phyloP scores from a whole-genome alignment of 1,284 basidiomycete genomes.

The Calocybe gambosa region DNA sequence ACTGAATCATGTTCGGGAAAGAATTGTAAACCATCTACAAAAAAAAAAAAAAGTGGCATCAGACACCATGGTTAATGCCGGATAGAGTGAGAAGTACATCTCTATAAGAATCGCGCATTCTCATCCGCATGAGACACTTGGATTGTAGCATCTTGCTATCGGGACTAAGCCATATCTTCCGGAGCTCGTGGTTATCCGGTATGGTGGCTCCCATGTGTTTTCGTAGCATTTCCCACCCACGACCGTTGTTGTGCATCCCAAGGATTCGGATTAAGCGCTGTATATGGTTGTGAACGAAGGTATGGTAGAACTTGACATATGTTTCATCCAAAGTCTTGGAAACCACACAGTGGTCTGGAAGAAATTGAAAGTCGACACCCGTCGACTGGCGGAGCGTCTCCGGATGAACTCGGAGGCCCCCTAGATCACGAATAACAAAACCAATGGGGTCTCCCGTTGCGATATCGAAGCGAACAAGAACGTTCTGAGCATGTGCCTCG shows the following conservation, averaged over 20 bases:
- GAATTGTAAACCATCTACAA: slow-evolving; percentile 41
- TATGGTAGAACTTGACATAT: slow-evolving; percentile 49
- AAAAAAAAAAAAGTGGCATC: slow-evolving; percentile 9
- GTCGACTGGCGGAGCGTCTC: slow-evolving; percentile 37
- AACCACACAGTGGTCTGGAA: slow-evolving; percentile 42
- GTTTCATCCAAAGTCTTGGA: slow-evolving; percentile 38
- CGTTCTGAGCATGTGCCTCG: slow-evolving; percentile 51
- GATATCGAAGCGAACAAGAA: slow-evolving; percentile 39
- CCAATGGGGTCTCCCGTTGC: slow-evolving; percentile 34
- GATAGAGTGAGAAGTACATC: slow-evolving; percentile 31
- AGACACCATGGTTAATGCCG: slow-evolving; percentile 1
- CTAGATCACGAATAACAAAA: slow-evolving; percentile 47
- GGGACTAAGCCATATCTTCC: slow-evolving; percentile 39
- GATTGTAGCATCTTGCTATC: slow-evolving; percentile 34
- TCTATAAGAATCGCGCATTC: slow-evolving; percentile 43
- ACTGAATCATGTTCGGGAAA: slow-evolving; percentile 44
- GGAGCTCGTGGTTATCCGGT: slow-evolving; percentile 35
- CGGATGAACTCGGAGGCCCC: slow-evolving; percentile 45
- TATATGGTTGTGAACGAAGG: slow-evolving; percentile 48
- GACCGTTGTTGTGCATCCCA: slow-evolving; percentile 40
- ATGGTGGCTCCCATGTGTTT: slow-evolving; percentile 35
- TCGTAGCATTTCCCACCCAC: slow-evolving; percentile 42
- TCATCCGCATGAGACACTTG: slow-evolving; percentile 50
- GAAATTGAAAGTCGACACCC: slow-evolving; percentile 40
- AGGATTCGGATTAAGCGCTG: slow-evolving; percentile 46